A percentile compares a stretch with the other conserved stretches of the same genome.
Evolutionary conservation across 1,284 basidiomycete species (phyloP).

Genomic region (Ustilago lituana): DNA sequence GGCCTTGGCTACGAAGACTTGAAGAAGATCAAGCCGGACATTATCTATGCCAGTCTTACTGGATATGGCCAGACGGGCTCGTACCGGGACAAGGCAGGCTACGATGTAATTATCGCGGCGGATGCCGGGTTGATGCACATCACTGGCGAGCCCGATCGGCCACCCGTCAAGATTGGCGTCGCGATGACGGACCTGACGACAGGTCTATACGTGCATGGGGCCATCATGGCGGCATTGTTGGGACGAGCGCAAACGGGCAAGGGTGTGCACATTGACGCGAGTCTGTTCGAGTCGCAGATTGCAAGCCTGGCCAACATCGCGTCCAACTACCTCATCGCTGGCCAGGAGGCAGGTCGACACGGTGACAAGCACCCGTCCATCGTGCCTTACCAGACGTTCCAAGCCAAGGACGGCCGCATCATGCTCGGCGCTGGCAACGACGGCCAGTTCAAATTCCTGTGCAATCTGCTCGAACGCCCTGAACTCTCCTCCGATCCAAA

Average conservation of each 20-base stretch:
- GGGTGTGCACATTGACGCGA: constrained; percentile 85
- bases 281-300: constrained; percentile 78
- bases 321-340: constrained; percentile 89
- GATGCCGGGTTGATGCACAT: constrained; percentile 64
- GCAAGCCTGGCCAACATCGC: constrained; percentile 92
- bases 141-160: constrained; percentile 87
- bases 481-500: constrained; percentile 28
- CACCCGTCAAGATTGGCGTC: constrained; percentile 80
- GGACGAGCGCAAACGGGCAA: constrained; percentile 84
- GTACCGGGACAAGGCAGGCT: constrained; percentile 76
- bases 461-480: constrained; percentile 26
- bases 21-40: constrained; percentile 78
- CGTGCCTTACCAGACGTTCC: constrained; percentile 58
- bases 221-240: constrained; percentile 87
- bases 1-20: constrained; percentile 88
- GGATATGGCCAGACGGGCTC: constrained; percentile 95
- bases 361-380: constrained; percentile 81
- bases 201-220: constrained; percentile 91
- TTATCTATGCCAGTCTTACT: constrained; percentile 91
- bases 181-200: constrained; percentile 91
- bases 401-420: constrained; percentile 44
- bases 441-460: constrained; percentile 74
- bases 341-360: constrained; percentile 83
- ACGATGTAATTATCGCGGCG: constrained; percentile 63
- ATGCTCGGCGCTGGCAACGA: constrained; percentile 88